phyloP scores from a whole-genome alignment of 139 green algal species.

The Yamagishiella unicocca region DNA sequence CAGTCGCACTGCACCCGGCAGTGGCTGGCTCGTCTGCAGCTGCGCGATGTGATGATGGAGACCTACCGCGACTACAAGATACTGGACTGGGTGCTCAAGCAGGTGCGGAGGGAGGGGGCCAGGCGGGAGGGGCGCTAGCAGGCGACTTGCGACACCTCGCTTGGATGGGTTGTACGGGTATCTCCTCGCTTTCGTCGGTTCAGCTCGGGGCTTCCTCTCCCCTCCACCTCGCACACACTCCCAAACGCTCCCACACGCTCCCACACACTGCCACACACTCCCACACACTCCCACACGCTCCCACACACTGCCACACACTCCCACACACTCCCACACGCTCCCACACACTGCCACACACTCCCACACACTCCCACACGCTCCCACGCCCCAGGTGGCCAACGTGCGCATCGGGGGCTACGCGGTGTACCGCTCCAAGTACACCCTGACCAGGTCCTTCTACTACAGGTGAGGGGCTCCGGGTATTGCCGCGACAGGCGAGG shows the following conservation, averaged over 20 bases:
- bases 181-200: too few relatives aligned
- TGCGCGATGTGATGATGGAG: constrained; percentile 41
- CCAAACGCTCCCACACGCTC: too few relatives aligned
- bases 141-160: too few relatives aligned
- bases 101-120: background rate
- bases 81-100: constrained; percentile 47
- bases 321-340: too few relatives aligned
- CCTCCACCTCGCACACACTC: too few relatives aligned
- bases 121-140: background rate
- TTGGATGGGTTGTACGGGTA: too few relatives aligned
- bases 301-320: too few relatives aligned
- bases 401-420: constrained; percentile 34
- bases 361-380: background rate
- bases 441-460: constrained; percentile 35
- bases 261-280: too few relatives aligned
- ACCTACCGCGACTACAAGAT: constrained; percentile 41
- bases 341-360: background rate
- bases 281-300: too few relatives aligned
- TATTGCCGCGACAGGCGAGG: too few relatives aligned
- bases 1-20: constrained; percentile 29
- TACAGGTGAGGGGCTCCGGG: constrained; percentile 18
- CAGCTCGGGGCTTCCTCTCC: too few relatives aligned
- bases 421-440: constrained; percentile 31
- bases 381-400: constrained; percentile 28
- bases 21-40: constrained; percentile 41